Evolutionary conservation across 176 grass and related monocot species (phyloP).

Genomic region (Poa pratensis): DNA sequence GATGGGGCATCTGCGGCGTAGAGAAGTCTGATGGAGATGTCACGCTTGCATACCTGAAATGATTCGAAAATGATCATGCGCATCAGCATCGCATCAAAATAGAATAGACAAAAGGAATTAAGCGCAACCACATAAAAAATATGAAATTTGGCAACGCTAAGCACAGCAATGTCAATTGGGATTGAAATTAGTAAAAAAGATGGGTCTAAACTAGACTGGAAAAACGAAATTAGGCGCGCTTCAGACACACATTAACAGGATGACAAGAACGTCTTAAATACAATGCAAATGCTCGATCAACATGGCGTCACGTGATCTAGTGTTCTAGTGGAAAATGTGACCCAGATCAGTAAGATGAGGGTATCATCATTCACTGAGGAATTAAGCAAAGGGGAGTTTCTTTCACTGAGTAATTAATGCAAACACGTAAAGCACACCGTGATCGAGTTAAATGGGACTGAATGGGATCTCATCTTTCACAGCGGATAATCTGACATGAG

Average conservation of each 20-base stretch:
- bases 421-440: too few relatives aligned
- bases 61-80: not conserved
- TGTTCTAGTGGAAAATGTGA: too few relatives aligned
- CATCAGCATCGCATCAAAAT: not conserved
- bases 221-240: not conserved
- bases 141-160: not conserved
- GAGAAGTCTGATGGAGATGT: constrained; percentile 32
- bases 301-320: too few relatives aligned
- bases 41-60: constrained; percentile 37
- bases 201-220: not conserved
- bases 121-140: not conserved
- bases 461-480: too few relatives aligned
- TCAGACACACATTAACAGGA: too few relatives aligned
- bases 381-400: too few relatives aligned
- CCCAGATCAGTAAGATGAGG: too few relatives aligned
- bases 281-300: too few relatives aligned
- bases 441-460: too few relatives aligned
- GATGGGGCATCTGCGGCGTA: constrained; percentile 23
- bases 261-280: too few relatives aligned
- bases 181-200: not conserved
- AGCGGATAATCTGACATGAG: not conserved
- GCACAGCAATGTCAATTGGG: not conserved
- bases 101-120: not conserved
- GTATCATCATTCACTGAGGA: too few relatives aligned
- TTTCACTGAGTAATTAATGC: too few relatives aligned